Conservation (phyloP, 2,329 filamentous ascomycete species). For the Aspergillus sp. region DNA sequence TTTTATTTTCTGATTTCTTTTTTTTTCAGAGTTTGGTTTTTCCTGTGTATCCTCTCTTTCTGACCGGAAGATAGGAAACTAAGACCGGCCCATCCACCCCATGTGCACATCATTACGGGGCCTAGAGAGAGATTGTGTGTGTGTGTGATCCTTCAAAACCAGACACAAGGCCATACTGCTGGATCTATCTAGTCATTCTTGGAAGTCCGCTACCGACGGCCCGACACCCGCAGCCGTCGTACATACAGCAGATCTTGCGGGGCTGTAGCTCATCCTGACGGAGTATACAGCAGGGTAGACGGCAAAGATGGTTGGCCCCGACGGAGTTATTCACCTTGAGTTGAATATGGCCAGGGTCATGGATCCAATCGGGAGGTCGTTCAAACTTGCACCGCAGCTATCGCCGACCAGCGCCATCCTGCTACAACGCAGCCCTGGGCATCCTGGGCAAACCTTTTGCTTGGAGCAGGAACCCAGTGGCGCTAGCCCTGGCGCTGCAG, state of each 20-base stretch:
- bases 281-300: neutral
- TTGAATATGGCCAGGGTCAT: neutral
- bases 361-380: neutral
- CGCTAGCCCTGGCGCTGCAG: too few species aligned
- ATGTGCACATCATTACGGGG: neutral
- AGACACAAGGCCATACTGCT: neutral
- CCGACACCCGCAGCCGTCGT: conserved; percentile 29
- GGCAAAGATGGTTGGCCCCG: neutral
- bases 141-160: neutral
- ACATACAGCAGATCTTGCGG: conserved; percentile 29
- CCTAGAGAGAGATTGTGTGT: neutral
- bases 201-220: conserved; percentile 26
- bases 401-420: neutral
- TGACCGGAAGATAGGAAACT: neutral
- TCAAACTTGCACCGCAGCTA: neutral
- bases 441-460: neutral
- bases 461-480: neutral
- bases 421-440: neutral
- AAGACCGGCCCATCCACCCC: neutral
- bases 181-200: conserved; percentile 2
- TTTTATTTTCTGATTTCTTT: neutral
- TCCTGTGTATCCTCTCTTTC: neutral
- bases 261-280: conserved; percentile 12
- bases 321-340: neutral
- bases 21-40: neutral